Percentiles rank a stretch among this genome's conserved stretches.
Evolutionary conservation across 2,329 filamentous ascomycete genomes (phyloP).

Genomic region (Pseudogymnoascus sp.): DNA sequence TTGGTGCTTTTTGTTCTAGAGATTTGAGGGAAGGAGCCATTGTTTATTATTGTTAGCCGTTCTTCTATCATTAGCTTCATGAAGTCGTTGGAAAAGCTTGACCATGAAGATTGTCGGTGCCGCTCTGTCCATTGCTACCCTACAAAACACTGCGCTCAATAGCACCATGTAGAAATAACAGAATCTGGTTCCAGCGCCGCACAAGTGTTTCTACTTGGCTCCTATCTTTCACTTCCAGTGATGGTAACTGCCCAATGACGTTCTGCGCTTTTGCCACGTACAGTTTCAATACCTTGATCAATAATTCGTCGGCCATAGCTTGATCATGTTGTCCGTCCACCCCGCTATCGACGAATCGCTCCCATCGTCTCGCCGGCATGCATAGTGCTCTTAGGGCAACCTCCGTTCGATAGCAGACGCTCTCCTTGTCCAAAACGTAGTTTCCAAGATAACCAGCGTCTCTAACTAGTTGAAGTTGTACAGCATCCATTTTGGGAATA

Average conservation of each 20-base stretch:
- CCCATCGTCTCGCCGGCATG: conserved; percentile 38
- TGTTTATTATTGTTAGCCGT: neutral
- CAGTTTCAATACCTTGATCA: conserved; percentile 30
- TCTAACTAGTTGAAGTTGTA: conserved; percentile 37
- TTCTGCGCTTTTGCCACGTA: neutral
- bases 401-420: conserved; percentile 50
- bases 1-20: neutral
- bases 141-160: neutral
- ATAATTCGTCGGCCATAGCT: conserved; percentile 33
- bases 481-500: conserved; percentile 21
- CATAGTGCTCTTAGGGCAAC: conserved; percentile 43
- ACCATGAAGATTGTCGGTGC: neutral
- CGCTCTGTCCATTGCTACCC: neutral
- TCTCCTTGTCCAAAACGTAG: conserved; percentile 46
- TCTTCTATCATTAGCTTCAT: conserved; percentile 6
- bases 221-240: neutral
- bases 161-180: neutral
- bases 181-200: conserved; percentile 13
- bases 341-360: conserved; percentile 40
- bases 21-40: neutral
- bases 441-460: conserved; percentile 44
- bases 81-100: neutral
- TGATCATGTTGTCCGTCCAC: conserved; percentile 43
- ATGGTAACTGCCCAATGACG: neutral
- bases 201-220: conserved; percentile 12